Conservation (phyloP, 2,329 filamentous ascomycete species). For the Rutstroemia sydowiana region DNA sequence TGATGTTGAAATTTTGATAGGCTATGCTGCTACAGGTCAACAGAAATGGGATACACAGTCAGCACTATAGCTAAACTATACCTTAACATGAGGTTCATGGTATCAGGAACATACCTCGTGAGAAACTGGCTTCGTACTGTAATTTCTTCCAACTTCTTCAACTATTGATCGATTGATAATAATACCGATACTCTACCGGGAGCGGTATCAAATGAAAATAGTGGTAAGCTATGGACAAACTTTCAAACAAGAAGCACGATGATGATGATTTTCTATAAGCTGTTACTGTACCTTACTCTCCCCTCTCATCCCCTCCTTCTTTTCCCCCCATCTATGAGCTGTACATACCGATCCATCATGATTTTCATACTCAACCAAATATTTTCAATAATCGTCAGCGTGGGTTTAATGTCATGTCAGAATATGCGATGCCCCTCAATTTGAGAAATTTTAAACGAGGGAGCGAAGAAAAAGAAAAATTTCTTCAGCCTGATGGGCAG, state of each 20-base stretch:
- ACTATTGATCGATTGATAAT: not conserved
- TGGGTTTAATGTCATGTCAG: not conserved
- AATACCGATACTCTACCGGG: not conserved
- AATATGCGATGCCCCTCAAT: not conserved
- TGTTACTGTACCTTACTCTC: too few species aligned
- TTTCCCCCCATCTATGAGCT: too few species aligned
- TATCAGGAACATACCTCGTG: not conserved
- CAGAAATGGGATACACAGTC: slow-evolving; percentile 3
- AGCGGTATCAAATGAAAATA: not conserved
- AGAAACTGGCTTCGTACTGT: too few species aligned
- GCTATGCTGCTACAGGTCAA: not conserved
- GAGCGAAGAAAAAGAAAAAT: too few species aligned
- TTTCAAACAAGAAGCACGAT: too few species aligned
- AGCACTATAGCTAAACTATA: slow-evolving; percentile 1
- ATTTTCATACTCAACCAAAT: too few species aligned
- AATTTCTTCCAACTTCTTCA: not conserved
- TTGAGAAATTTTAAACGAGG: too few species aligned
- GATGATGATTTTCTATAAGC: too few species aligned
- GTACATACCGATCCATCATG: too few species aligned
- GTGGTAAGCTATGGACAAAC: too few species aligned
- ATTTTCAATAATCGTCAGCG: not conserved
- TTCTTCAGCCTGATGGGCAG: not conserved
- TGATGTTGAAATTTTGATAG: not conserved
- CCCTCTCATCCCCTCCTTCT: too few species aligned
- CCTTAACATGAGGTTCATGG: not conserved